Percentiles rank a stretch among this genome's conserved stretches.
Conservation (phyloP, 1,284 basidiomycete genomes). For the Leccinum subrobustum region DNA sequence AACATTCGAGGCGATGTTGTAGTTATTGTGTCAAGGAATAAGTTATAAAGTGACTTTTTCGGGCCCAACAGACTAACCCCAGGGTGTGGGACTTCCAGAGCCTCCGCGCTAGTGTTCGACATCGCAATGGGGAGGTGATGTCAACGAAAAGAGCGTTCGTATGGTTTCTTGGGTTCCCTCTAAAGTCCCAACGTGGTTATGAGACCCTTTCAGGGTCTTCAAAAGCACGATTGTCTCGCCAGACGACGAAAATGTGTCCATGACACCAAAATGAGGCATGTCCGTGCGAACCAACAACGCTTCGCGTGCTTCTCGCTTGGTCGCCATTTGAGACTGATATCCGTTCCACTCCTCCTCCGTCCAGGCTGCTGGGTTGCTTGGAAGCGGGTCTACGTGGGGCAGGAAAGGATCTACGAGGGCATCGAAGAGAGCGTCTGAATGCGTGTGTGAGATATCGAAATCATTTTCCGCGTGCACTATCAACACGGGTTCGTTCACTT, state of each 20-base stretch:
- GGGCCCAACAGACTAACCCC: not conserved
- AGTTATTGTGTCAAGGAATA: not conserved
- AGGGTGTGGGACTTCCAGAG: not conserved
- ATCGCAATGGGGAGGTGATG: not conserved
- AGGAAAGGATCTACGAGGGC: conserved; percentile 64
- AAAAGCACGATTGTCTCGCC: conserved; percentile 55
- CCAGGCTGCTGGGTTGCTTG: conserved; percentile 34
- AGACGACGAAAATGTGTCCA: conserved; percentile 51
- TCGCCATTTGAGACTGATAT: conserved; percentile 36
- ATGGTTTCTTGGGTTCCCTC: conserved; percentile 77
- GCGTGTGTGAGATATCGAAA: conserved; percentile 74
- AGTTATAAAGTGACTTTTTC: not conserved
- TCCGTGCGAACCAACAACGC: conserved; percentile 46
- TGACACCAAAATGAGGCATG: conserved; percentile 56
- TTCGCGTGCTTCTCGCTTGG: conserved; percentile 40
- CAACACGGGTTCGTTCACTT: conserved; percentile 65
- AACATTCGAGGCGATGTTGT: not conserved
- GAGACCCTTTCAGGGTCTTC: conserved; percentile 62
- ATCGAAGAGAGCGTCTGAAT: conserved; percentile 75
- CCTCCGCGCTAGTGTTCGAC: not conserved
- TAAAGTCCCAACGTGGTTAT: conserved; percentile 62
- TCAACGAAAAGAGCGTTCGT: conserved; percentile 46
- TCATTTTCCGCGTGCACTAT: conserved; percentile 84
- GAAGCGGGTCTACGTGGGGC: conserved; percentile 46
- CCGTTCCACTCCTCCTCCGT: conserved; percentile 40